Conservation (phyloP, 2,329 filamentous ascomycete species). For the Fusarium liriodendri region DNA sequence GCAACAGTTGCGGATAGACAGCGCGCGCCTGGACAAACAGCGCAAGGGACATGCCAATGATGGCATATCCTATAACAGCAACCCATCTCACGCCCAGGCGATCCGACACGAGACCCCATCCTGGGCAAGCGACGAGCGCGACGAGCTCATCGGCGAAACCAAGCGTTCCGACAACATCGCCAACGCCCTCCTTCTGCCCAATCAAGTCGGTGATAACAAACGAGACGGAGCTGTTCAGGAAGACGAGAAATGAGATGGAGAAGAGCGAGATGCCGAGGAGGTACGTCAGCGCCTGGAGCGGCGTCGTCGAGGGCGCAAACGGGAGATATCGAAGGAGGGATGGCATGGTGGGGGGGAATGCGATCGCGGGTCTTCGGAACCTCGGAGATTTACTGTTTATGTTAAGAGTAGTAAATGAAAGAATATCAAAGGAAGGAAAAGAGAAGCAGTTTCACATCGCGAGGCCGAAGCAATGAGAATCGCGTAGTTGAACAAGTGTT, state of each 20-base stretch:
- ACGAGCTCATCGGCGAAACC: conserved; percentile 88
- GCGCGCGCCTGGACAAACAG: conserved; percentile 87
- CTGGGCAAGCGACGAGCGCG: conserved; percentile 81
- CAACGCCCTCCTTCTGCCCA: conserved; percentile 77
- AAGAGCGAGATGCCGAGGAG: conserved; percentile 86
- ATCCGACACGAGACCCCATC: conserved; percentile 84
- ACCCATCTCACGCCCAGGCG: conserved; percentile 79
- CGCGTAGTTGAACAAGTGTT: conserved; percentile 20
- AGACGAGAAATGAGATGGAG: conserved; percentile 90
- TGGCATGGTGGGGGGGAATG: conserved; percentile 45
- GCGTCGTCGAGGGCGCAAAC: conserved; percentile 70
- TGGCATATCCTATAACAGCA: conserved; percentile 80
- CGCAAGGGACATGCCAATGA: conserved; percentile 82
- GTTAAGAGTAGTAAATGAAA: neutral
- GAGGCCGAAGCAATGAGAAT: conserved; percentile 12
- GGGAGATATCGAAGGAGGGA: conserved; percentile 62
- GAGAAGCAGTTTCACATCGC: conserved; percentile 31
- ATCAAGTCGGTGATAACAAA: conserved; percentile 89
- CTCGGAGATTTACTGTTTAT: neutral
- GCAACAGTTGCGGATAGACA: conserved; percentile 87
- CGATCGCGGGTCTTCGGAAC: conserved; percentile 2
- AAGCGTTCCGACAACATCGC: conserved; percentile 84
- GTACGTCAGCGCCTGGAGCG: conserved; percentile 76
- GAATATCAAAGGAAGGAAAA: neutral
- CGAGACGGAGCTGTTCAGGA: conserved; percentile 85